Evolutionary conservation across 192 early-diverging fungal genomes (phyloP).

Genomic region (Jimgerdemannia flammicorona): DNA sequence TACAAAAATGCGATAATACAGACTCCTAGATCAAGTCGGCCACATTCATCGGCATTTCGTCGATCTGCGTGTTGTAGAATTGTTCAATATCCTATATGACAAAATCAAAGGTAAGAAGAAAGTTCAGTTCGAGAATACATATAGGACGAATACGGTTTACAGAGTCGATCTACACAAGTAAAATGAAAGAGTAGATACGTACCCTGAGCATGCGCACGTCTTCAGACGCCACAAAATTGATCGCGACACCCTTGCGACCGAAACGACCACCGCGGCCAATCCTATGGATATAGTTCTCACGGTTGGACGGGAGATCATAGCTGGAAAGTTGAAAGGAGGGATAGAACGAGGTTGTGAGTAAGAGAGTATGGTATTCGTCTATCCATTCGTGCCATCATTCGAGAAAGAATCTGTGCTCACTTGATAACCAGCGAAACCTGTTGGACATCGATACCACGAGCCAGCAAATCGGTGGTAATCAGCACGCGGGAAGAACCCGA

Average conservation of each 20-base stretch:
- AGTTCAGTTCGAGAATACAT: not conserved
- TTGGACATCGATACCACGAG: slow-evolving; percentile 99
- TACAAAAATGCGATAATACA: not conserved
- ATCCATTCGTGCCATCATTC: no score
- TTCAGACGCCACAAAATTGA: slow-evolving; percentile 99
- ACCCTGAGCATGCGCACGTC: slow-evolving; percentile 81
- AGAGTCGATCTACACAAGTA: not conserved
- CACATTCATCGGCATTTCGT: slow-evolving; percentile 99
- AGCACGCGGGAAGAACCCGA: slow-evolving; percentile 94
- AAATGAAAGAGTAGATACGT: not conserved
- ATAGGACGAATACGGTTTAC: not conserved
- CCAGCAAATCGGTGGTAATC: slow-evolving; percentile 96
- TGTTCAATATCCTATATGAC: slow-evolving; percentile 64
- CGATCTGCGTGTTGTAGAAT: slow-evolving; percentile 99
- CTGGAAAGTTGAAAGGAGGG: slow-evolving; percentile 34
- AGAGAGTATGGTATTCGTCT: no score
- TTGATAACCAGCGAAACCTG: slow-evolving; percentile 97
- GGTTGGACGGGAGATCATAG: slow-evolving; percentile 97
- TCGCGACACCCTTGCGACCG: slow-evolving; percentile 99
- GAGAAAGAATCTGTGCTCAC: slow-evolving; percentile 4
- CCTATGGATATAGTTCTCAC: slow-evolving; percentile 99
- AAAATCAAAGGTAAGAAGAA: not conserved
- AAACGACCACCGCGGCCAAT: slow-evolving; percentile 99
- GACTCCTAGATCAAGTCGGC: slow-evolving; percentile 72
- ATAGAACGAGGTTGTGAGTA: not conserved